A percentile compares a stretch with the other conserved stretches of the same genome.
phyloP scores from a whole-genome alignment of 192 early-diverging fungal species.

The Coemansia sp. region DNA sequence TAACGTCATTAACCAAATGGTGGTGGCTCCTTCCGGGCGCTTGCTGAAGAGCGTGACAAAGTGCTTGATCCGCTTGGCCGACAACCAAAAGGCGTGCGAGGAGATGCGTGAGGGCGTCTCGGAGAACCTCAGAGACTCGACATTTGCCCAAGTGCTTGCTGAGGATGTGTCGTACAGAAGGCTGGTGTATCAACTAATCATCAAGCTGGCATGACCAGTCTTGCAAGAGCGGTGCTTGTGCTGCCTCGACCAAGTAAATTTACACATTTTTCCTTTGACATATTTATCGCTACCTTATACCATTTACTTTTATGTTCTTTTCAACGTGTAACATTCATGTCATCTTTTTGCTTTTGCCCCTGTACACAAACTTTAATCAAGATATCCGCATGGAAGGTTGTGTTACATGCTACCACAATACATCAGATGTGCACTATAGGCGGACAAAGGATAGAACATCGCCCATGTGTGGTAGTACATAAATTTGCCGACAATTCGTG shows the following conservation, averaged over 20 bases:
- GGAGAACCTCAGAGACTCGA: slow-evolving; percentile 83
- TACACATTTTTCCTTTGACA: slow-evolving; percentile 1
- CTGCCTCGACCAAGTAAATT: not conserved
- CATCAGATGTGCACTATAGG: not conserved
- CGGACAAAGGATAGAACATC: not conserved
- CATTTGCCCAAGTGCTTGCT: slow-evolving; percentile 80
- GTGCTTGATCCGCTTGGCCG: slow-evolving; percentile 89
- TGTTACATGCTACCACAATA: too few species aligned
- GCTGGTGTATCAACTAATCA: slow-evolving; percentile 67
- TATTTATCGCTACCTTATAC: not conserved
- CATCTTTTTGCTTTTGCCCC: not conserved
- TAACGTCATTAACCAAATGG: slow-evolving; percentile 92
- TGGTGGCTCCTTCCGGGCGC: slow-evolving; percentile 79
- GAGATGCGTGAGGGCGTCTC: slow-evolving; percentile 90
- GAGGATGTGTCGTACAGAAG: slow-evolving; percentile 91
- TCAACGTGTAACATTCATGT: slow-evolving; percentile 9
- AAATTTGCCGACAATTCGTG: not conserved
- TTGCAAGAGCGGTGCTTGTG: not conserved
- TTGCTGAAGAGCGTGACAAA: slow-evolving; percentile 93
- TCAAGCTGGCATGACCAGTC: slow-evolving; percentile 36
- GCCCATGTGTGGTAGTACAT: not conserved
- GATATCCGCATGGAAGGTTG: too few species aligned
- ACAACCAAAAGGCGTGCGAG: slow-evolving; percentile 90
- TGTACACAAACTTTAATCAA: not conserved
- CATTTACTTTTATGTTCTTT: not conserved